phyloP scores from a whole-genome alignment of 768 basidiomycete genomes.

The Termitomyces sp. region DNA sequence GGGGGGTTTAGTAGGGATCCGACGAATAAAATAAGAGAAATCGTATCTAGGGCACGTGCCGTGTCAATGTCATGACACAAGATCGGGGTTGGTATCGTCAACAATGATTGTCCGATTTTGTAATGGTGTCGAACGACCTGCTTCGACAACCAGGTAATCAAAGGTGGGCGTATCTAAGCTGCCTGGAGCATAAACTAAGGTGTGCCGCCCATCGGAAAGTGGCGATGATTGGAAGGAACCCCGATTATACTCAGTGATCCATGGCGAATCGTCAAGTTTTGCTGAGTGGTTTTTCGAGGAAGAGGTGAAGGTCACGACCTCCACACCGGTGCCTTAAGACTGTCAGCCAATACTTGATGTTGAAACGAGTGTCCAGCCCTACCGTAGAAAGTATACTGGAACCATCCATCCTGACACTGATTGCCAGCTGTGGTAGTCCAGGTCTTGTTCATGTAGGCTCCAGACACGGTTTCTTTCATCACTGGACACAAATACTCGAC shows the following conservation, averaged over 20 bases:
- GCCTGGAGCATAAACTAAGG: constrained; percentile 28
- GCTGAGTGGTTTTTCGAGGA: constrained; percentile 24
- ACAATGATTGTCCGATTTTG: constrained; percentile 29
- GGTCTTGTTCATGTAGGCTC: constrained; percentile 32
- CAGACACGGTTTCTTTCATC: constrained; percentile 24
- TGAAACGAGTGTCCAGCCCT: not conserved
- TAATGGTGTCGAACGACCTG: constrained; percentile 29
- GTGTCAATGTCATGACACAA: too few relatives aligned
- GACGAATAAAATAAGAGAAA: too few relatives aligned
- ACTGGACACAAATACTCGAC: constrained; percentile 33
- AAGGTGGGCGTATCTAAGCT: constrained; percentile 23
- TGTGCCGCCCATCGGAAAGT: constrained; percentile 31
- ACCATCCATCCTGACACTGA: constrained; percentile 31
- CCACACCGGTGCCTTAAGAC: constrained; percentile 26
- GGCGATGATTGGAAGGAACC: constrained; percentile 26
- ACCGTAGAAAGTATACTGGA: constrained; percentile 35
- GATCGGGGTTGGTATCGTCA: constrained; percentile 29
- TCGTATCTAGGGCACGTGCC: too few relatives aligned
- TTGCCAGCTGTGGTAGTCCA: constrained; percentile 29
- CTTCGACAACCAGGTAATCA: constrained; percentile 34
- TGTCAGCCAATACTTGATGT: not conserved
- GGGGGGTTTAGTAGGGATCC: too few relatives aligned
- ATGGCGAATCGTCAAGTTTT: constrained; percentile 30
- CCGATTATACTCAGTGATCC: constrained; percentile 22
- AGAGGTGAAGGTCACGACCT: constrained; percentile 20